phyloP scores from a whole-genome alignment of 495 filamentous ascomycete genomes.

The Sphaerosporella brunnea region DNA sequence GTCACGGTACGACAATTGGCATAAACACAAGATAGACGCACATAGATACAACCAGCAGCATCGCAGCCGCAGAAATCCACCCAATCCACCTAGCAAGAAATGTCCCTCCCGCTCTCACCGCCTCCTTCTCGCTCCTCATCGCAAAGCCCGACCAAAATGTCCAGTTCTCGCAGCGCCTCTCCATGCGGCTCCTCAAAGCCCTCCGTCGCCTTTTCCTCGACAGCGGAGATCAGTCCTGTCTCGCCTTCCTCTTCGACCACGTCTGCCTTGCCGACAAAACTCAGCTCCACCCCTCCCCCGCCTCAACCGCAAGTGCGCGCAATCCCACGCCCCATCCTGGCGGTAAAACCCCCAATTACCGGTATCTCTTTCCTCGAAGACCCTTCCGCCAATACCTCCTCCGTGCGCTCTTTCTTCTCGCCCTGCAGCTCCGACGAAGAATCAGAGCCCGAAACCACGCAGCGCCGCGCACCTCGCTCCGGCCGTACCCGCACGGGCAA shows the following conservation, averaged over 20 bases:
- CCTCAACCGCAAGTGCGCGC: neutral
- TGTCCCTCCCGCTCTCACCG: conserved; percentile 5
- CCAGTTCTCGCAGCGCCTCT: neutral
- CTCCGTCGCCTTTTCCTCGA: neutral
- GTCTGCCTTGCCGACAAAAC: neutral
- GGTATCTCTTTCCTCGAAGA: conserved; percentile 3
- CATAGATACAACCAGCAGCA: too few relatives aligned
- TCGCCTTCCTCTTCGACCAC: neutral
- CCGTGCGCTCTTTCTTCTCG: conserved; percentile 2
- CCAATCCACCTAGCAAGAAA: too few relatives aligned
- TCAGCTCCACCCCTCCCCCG: neutral
- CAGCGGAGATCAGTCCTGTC: neutral
- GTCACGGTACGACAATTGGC: too few relatives aligned
- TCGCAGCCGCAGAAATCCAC: too few relatives aligned
- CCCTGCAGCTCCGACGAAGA: conserved; percentile 4
- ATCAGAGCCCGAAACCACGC: neutral
- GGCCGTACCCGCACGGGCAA: neutral
- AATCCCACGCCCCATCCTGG: neutral
- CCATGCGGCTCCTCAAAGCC: neutral
- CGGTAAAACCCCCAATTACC: neutral
- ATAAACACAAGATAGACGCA: too few relatives aligned
- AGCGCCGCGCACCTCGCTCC: neutral
- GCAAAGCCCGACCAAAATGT: neutral
- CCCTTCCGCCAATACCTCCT: neutral
- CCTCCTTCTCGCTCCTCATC: conserved; percentile 6